Evolutionary conservation across 2,329 filamentous ascomycete genomes (phyloP), one percentile per base, ranked within the genome.

Genomic region (Colletotrichum sp.): DNA sequence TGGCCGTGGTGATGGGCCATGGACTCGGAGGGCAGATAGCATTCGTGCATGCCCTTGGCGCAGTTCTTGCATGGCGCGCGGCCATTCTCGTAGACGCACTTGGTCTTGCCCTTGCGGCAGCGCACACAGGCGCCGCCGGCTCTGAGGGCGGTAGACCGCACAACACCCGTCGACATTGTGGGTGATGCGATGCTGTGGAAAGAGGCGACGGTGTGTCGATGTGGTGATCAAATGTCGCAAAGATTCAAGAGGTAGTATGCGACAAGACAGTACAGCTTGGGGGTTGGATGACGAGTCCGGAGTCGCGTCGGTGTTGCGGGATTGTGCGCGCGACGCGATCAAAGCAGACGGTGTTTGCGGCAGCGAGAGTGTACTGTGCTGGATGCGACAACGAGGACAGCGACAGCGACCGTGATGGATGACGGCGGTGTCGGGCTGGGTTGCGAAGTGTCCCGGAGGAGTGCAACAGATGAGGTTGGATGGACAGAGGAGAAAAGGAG

Each of bases 41-140:
- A 92, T 72, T 92, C 90, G 82, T 92, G 90, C 89, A 92, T 89
- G 75, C 90, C 90, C 83, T 92, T 92, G 64, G 90, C 89, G 83
- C 90, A 92, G 83, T 92, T 92, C 82, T 91, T 90, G 85, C 90
- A 92, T 15, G 90, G 90, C n/a, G 90, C 89, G 81, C 90, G 87
- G 67, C 90, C 90, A 79, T 91, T 92, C 77, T 92, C 90, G 84
- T 92, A 92, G 80, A 92, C 90, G 77, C 90, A 92, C 80, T 92
- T 92, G 68, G 90, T 92, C 83, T 92, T 92, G 84, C 90, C 90
- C 81, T 92, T 92, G 82, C 90, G 90, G 83, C 90, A 92, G 83
- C 90, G 90, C 78, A 92, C 90, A 79, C 90, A 92, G 80, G 90
- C 90, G 80, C 90, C 90, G 81, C 90, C 90, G 82, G 90, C 90